A percentile compares a stretch with the other conserved stretches of the same genome.
Conservation (phyloP, 2,329 filamentous ascomycete genomes). For the Rugonectria rugulosa region DNA sequence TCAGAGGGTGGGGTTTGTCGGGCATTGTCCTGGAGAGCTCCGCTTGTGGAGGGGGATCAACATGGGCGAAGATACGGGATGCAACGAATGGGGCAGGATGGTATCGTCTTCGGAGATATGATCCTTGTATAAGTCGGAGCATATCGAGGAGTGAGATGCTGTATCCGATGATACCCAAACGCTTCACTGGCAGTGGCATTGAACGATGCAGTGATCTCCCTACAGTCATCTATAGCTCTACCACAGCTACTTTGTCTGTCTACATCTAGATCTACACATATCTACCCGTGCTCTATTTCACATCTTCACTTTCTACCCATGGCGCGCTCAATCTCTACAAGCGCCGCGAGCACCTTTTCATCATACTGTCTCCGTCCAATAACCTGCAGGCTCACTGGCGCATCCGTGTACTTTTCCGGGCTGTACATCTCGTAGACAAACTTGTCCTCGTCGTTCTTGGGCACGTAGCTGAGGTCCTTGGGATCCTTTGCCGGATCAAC, state of each 20-base stretch:
- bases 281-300: no score
- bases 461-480: slow-evolving; percentile 34
- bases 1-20: not conserved
- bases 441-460: slow-evolving; percentile 39
- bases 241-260: no score
- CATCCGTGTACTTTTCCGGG: slow-evolving; percentile 35
- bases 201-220: no score
- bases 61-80: not conserved
- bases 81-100: not conserved
- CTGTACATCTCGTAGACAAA: slow-evolving; percentile 41
- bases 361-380: slow-evolving; percentile 41
- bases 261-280: not conserved
- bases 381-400: slow-evolving; percentile 40
- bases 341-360: slow-evolving; percentile 41
- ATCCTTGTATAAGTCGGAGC: no score
- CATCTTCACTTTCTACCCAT: slow-evolving; percentile 32
- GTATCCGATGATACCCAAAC: no score
- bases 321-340: slow-evolving; percentile 35
- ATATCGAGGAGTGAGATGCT: no score
- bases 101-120: not conserved
- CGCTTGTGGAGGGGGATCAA: not conserved
- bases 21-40: not conserved
- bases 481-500: slow-evolving; percentile 38
- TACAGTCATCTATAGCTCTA: no score
- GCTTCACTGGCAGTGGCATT: no score